Percentiles rank a stretch among this genome's conserved stretches.
Conservation (phyloP, 129 eudicot species). For the Gnaphalium uliginosum region DNA sequence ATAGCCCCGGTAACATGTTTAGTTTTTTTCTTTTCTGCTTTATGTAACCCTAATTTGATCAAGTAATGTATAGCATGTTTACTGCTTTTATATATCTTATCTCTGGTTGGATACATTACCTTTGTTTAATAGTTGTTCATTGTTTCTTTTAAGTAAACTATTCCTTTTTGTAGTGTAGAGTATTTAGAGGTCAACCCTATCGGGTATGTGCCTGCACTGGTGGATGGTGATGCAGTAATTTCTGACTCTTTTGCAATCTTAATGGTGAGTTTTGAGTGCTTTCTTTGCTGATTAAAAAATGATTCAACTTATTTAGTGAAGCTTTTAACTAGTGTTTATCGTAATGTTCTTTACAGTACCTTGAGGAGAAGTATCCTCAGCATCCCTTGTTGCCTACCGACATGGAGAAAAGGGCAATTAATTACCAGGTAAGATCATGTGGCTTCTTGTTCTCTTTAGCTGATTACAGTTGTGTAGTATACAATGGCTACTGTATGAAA, state of each 20-base stretch:
- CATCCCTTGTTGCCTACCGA: conserved; percentile 78
- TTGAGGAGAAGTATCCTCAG: conserved; percentile 93
- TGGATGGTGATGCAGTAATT: conserved; percentile 67
- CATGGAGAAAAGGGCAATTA: conserved; percentile 66
- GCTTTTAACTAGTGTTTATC: not conserved
- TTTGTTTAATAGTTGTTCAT: not conserved
- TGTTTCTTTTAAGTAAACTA: not conserved
- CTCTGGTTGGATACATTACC: not conserved
- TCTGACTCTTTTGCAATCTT: conserved; percentile 83
- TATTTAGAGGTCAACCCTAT: conserved; percentile 75
- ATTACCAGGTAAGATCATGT: conserved; percentile 64
- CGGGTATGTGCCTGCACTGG: conserved; percentile 77
- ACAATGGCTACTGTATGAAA: conserved; percentile 1
- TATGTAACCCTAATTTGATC: not conserved
- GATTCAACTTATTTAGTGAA: not conserved
- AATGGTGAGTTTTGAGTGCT: conserved; percentile 47
- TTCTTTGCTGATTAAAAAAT: conserved; percentile 2
- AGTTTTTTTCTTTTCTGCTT: not conserved
- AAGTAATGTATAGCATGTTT: not conserved
- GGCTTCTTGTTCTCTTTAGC: conserved; percentile 11
- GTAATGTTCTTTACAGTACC: conserved; percentile 44
- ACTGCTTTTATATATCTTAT: too few species aligned
- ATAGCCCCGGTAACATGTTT: conserved; percentile 50
- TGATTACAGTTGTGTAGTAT: not conserved
- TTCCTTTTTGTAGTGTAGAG: conserved; percentile 35